phyloP scores from a whole-genome alignment of 495 filamentous ascomycete genomes.

The Margaritispora aquatica region DNA sequence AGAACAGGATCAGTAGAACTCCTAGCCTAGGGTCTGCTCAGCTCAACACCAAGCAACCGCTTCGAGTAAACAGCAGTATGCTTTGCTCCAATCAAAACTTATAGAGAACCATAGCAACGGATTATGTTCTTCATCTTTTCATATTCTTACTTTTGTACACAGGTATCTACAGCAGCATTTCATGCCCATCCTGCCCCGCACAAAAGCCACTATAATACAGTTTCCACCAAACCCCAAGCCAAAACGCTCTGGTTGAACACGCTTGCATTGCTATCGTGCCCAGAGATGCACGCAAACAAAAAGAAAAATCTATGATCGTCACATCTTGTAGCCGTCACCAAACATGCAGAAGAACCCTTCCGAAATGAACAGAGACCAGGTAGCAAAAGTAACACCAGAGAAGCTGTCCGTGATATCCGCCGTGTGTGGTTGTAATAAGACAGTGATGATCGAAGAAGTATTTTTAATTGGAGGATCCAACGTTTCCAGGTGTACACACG shows the following conservation, averaged over 20 bases:
- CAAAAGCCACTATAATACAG: constrained; percentile 23
- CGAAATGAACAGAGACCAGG: constrained; percentile 2
- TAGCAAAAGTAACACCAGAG: constrained; percentile 8
- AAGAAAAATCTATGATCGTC: constrained; percentile 26
- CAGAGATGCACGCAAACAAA: constrained; percentile 20
- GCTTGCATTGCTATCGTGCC: constrained; percentile 11
- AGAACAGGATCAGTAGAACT: no score
- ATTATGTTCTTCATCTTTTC: constrained; percentile 1
- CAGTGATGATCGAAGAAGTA: constrained; percentile 18
- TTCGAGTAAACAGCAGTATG: no score
- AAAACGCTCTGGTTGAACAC: constrained; percentile 12
- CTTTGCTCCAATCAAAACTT: not conserved
- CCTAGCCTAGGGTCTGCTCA: no score
- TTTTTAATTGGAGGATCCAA: constrained; percentile 12
- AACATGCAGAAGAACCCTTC: constrained; percentile 20
- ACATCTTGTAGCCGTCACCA: constrained; percentile 21
- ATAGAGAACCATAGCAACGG: not conserved
- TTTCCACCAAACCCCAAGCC: constrained; percentile 1
- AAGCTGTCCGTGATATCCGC: constrained; percentile 8
- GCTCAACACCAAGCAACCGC: no score
- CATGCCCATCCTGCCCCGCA: constrained; percentile 16
- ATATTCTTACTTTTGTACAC: constrained; percentile 21
- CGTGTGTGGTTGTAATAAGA: constrained; percentile 21
- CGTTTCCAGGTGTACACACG: constrained; percentile 10
- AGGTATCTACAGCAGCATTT: constrained; percentile 22